These are phyloP conservation scores for Pseudogymnoascus verrucosus DNA, from an alignment of 2,329 filamentous ascomycete genomes.

Conservation along the genomic window DNA sequence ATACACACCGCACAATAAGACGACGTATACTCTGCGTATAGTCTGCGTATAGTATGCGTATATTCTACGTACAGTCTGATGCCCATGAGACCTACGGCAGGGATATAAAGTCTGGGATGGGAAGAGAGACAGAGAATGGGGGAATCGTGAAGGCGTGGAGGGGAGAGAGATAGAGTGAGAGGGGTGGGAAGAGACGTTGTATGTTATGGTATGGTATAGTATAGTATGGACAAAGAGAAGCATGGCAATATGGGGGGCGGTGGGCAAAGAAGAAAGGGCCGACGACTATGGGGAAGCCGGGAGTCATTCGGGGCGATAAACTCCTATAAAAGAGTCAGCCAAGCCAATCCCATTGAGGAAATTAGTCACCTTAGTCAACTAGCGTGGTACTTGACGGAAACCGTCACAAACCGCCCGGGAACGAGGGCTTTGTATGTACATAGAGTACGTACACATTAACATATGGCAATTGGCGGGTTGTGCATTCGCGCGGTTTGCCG, in stretches of 20 bases:
- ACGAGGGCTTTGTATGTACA: not conserved
- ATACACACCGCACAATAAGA: not conserved
- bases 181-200: not conserved
- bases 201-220: not conserved
- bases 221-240: not conserved
- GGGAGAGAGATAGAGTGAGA: not conserved
- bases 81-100: constrained; percentile 17
- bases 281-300: not conserved
- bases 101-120: constrained; percentile 10
- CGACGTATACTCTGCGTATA: not conserved
- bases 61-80: not conserved
- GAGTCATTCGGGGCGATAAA: not conserved
- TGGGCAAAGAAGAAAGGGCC: not conserved
- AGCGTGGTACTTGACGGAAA: not conserved
- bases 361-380: not conserved
- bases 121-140: not conserved
- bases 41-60: not conserved
- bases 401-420: not conserved
- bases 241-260: not conserved
- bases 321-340: not conserved
- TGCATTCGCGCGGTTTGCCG: not conserved
- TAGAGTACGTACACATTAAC: too few species aligned
- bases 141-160: not conserved
- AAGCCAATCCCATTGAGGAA: not conserved
- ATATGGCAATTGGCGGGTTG: not conserved